Conservation (phyloP, 2,329 filamentous ascomycete species). For the Microcyclosporella mali region DNA sequence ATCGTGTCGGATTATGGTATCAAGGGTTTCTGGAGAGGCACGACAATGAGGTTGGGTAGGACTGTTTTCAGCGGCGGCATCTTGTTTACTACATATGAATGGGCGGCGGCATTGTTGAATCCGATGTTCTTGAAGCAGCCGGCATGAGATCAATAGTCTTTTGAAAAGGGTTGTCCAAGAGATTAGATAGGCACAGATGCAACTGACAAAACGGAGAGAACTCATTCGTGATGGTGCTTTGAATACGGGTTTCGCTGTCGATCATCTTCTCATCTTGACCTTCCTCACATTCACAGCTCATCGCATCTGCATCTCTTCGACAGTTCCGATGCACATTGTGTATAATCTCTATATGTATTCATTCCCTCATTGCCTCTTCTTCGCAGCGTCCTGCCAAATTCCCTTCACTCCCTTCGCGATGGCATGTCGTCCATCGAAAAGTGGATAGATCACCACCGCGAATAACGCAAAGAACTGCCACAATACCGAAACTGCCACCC, state of each 20-base stretch:
- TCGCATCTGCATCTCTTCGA: too few relatives aligned
- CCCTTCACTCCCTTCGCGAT: conserved; percentile 32
- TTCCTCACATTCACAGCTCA: too few relatives aligned
- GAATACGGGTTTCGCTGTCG: too few relatives aligned
- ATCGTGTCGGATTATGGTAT: conserved; percentile 54
- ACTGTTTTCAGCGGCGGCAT: conserved; percentile 62
- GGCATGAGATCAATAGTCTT: too few relatives aligned
- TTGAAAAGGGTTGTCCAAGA: too few relatives aligned
- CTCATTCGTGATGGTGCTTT: too few relatives aligned
- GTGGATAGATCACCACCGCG: conserved; percentile 43
- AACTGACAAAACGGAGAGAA: too few relatives aligned
- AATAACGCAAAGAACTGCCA: conserved; percentile 46
- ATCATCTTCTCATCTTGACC: too few relatives aligned
- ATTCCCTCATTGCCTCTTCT: too few relatives aligned
- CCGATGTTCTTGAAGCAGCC: conserved; percentile 25
- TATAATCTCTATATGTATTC: too few relatives aligned
- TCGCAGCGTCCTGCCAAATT: not conserved
- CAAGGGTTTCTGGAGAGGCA: conserved; percentile 60
- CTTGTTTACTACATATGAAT: conserved; percentile 58
- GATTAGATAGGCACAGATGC: too few relatives aligned
- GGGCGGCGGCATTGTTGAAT: conserved; percentile 46
- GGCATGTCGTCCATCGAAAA: conserved; percentile 43
- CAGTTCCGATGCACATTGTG: too few relatives aligned
- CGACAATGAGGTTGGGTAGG: conserved; percentile 60
- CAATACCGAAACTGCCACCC: conserved; percentile 41